Conservation (phyloP, 225 moss, liverwort and hornwort species). For the Anthoceros angustus region DNA sequence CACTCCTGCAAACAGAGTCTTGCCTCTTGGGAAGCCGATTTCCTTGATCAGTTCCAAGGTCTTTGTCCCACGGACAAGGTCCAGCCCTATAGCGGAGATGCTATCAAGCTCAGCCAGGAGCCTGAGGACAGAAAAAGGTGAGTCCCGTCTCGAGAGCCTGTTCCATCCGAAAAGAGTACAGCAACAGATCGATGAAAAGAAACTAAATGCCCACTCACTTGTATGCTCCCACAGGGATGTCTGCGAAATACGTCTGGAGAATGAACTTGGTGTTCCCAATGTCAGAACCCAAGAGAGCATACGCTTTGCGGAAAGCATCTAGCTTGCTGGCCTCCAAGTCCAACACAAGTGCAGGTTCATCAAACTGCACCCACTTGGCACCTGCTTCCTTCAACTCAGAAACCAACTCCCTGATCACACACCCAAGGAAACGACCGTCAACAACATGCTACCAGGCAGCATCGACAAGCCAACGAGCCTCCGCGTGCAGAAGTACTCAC, state of each 20-base stretch:
- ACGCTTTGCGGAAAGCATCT: slow-evolving; percentile 37
- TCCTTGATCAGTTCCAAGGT: slow-evolving; percentile 49
- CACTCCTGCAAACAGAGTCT: slow-evolving; percentile 54
- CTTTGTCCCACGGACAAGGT: slow-evolving; percentile 63
- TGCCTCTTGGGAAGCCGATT: slow-evolving; percentile 33
- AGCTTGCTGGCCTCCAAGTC: slow-evolving; percentile 44
- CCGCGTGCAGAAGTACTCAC: slow-evolving; percentile 18
- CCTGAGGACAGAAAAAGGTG: slow-evolving; percentile 11
- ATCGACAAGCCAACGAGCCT: neutral
- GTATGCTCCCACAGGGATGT: slow-evolving; percentile 56
- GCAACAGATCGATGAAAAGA: neutral
- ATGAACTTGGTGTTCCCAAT: slow-evolving; percentile 32
- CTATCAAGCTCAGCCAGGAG: slow-evolving; percentile 30
- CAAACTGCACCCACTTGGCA: slow-evolving; percentile 37
- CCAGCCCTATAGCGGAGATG: slow-evolving; percentile 44
- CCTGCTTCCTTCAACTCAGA: slow-evolving; percentile 41
- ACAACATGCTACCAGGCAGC: neutral
- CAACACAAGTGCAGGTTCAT: slow-evolving; percentile 66
- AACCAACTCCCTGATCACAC: slow-evolving; percentile 23
- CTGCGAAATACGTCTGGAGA: slow-evolving; percentile 76
- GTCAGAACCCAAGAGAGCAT: slow-evolving; percentile 33
- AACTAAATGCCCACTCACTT: slow-evolving; percentile 24
- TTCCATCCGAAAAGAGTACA: neutral
- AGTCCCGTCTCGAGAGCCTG: too few relatives aligned
- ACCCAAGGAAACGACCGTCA: neutral